phyloP scores from a whole-genome alignment of 2,329 filamentous ascomycete genomes.

The Fusarium musae region DNA sequence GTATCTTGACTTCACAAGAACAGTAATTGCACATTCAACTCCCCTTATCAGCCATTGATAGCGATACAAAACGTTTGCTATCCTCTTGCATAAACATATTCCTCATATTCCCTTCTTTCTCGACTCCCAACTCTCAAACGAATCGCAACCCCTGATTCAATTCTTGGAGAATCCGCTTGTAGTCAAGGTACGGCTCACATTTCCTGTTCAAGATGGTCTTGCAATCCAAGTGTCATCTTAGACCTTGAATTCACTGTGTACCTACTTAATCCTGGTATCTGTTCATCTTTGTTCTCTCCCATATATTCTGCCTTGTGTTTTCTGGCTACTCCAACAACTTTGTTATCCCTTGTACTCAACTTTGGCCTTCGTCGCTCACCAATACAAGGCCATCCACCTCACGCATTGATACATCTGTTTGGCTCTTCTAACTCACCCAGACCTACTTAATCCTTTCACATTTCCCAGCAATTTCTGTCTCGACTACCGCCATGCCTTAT shows the following conservation, averaged over 20 bases:
- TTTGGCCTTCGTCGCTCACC: not conserved
- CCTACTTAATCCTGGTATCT: not conserved
- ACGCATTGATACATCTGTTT: not conserved
- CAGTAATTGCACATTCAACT: not conserved
- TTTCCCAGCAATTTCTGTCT: not conserved
- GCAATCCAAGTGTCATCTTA: not conserved
- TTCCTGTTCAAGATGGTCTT: not conserved
- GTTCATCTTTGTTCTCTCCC: not conserved
- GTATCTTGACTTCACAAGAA: constrained; percentile 5
- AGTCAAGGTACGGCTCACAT: constrained; percentile 17
- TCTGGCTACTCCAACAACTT: too few species aligned
- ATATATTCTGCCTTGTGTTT: not conserved
- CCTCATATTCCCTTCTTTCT: too few species aligned
- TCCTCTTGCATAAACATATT: not conserved
- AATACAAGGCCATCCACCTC: not conserved
- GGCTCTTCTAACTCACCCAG: constrained; percentile 8
- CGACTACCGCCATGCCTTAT: constrained; percentile 75
- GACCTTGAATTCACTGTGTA: not conserved
- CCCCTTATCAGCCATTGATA: not conserved
- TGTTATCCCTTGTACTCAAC: constrained; percentile 3
- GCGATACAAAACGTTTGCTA: not conserved
- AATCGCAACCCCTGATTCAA: not conserved
- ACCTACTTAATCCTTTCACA: not conserved
- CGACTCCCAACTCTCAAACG: not conserved
- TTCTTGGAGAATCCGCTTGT: not conserved